A percentile compares a stretch with the other conserved stretches of the same genome.
Evolutionary conservation across 208 protist genomes (phyloP).

Genomic region (Trypanosoma platydactyli): DNA sequence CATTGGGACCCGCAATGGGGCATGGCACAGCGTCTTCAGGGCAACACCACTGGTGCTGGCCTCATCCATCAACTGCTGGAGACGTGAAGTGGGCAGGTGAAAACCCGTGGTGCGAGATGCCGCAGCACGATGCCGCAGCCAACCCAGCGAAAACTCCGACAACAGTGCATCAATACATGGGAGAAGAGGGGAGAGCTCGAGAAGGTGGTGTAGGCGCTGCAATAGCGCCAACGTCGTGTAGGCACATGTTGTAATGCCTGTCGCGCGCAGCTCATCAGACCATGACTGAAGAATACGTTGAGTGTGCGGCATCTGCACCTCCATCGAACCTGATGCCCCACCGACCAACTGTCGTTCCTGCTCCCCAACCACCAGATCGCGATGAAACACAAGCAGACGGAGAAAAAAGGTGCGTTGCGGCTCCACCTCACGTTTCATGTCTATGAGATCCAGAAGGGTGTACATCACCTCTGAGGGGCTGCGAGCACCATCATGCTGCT

Average conservation of each 20-base stretch:
- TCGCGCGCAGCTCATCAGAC: slow-evolving; percentile 2
- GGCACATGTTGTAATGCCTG: slow-evolving; percentile 18
- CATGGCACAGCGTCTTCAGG: background rate
- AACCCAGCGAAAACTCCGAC: slow-evolving; percentile 23
- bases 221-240: slow-evolving; percentile 25
- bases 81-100: slow-evolving; percentile 5
- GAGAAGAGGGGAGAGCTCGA: background rate
- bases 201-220: slow-evolving; percentile 4
- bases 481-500: background rate
- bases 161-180: slow-evolving; percentile 15
- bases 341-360: background rate
- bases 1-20: background rate
- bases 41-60: background rate
- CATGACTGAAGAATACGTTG: slow-evolving; percentile 13
- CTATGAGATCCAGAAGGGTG: slow-evolving; percentile 32
- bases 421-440: slow-evolving; percentile 20
- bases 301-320: background rate
- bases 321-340: background rate
- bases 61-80: background rate
- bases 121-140: slow-evolving; percentile 25
- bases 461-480: slow-evolving; percentile 30
- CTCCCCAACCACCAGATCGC: slow-evolving; percentile 8
- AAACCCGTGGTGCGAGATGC: slow-evolving; percentile 18
- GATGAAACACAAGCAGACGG: slow-evolving; percentile 34
- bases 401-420: slow-evolving; percentile 51